phyloP scores from a whole-genome alignment of 176 grass and related monocot genomes.

The Rhynchospora tenuis region DNA sequence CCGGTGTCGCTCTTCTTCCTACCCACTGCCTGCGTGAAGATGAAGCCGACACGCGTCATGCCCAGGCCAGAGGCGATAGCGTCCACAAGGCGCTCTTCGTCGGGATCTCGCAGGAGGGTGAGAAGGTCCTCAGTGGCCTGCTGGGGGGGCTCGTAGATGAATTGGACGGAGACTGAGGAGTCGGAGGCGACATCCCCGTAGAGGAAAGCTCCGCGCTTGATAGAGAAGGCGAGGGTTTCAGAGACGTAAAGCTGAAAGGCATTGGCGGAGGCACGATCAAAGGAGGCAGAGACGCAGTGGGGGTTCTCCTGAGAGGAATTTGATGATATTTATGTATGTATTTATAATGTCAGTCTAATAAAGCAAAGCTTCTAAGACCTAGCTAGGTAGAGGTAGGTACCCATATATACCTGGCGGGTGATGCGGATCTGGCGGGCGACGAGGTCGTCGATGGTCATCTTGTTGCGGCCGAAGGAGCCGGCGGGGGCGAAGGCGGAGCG shows the following conservation, averaged over 20 bases:
- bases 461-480: slow-evolving; percentile 61
- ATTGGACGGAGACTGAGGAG: slow-evolving; percentile 55
- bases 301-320: slow-evolving; percentile 29
- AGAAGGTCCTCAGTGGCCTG: slow-evolving; percentile 52
- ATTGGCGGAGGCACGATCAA: slow-evolving; percentile 69
- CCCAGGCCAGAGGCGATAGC: slow-evolving; percentile 66
- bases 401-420: slow-evolving; percentile 42
- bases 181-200: slow-evolving; percentile 55
- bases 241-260: slow-evolving; percentile 84
- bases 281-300: slow-evolving; percentile 65
- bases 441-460: slow-evolving; percentile 97
- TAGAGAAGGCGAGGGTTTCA: slow-evolving; percentile 66
- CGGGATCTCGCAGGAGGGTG: slow-evolving; percentile 42
- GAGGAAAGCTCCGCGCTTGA: slow-evolving; percentile 83
- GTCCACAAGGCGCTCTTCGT: slow-evolving; percentile 73
- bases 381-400: no score
- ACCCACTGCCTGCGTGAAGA: slow-evolving; percentile 94
- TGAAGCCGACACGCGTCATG: slow-evolving; percentile 65
- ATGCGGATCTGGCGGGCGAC: slow-evolving; percentile 97
- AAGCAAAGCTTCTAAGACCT: no score
- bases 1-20: slow-evolving; percentile 64
- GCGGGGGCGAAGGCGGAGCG: slow-evolving; percentile 40
- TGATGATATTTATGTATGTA: no score
- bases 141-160: slow-evolving; percentile 96
- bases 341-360: no score